These are phyloP conservation scores for Colletotrichum musae DNA, from an alignment of 2,329 filamentous ascomycete genomes.

Conservation along the genomic window DNA sequence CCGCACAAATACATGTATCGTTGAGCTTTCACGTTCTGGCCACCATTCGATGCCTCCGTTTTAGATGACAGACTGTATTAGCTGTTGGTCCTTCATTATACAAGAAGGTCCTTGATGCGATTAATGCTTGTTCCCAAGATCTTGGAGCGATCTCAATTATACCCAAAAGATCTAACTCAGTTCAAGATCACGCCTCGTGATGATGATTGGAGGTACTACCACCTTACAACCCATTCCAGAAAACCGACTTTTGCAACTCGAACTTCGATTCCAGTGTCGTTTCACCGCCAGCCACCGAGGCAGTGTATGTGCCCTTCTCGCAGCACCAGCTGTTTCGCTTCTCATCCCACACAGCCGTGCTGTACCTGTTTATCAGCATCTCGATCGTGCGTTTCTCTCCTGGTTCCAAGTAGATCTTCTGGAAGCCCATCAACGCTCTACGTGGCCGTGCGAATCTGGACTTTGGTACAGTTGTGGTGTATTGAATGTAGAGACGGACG, in stretches of 20 bases:
- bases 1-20: too few relatives aligned
- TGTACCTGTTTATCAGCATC: constrained; percentile 73
- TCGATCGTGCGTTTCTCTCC: constrained; percentile 70
- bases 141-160: too few relatives aligned
- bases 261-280: constrained; percentile 67
- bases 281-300: constrained; percentile 66
- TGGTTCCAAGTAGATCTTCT: constrained; percentile 70
- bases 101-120: too few relatives aligned
- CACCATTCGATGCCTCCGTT: too few relatives aligned
- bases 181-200: too few relatives aligned
- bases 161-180: too few relatives aligned
- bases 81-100: too few relatives aligned
- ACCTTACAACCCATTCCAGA: constrained; percentile 74
- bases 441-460: constrained; percentile 61
- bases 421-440: constrained; percentile 71
- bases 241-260: constrained; percentile 71
- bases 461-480: constrained; percentile 55
- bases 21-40: too few relatives aligned
- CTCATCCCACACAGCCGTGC: constrained; percentile 80
- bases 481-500: constrained; percentile 62
- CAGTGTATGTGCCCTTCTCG: constrained; percentile 75
- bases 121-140: too few relatives aligned
- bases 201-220: too few relatives aligned
- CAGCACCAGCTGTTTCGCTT: constrained; percentile 75
- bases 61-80: too few relatives aligned